Evolutionary conservation across 768 basidiomycete genomes (phyloP).

Genomic region (Lactarius hatsudake): DNA sequence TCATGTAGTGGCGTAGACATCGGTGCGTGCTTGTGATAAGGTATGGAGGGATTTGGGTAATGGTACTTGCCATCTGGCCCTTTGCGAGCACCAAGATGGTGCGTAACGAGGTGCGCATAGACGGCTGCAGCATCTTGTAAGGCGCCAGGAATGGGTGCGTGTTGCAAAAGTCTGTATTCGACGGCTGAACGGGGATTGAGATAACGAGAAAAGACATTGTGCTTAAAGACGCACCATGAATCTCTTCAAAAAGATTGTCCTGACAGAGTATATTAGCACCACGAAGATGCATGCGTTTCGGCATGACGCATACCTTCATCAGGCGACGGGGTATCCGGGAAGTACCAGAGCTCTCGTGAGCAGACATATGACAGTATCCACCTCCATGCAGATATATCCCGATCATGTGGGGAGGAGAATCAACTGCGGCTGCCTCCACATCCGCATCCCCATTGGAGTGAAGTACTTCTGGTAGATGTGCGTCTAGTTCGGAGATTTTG

Average conservation of each 20-base stretch:
- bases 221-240: slow-evolving; percentile 30
- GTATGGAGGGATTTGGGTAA: slow-evolving; percentile 27
- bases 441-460: slow-evolving; percentile 20
- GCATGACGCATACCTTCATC: slow-evolving; percentile 37
- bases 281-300: not conserved
- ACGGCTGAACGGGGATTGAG: slow-evolving; percentile 34
- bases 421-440: slow-evolving; percentile 31
- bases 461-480: slow-evolving; percentile 14
- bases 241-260: slow-evolving; percentile 38
- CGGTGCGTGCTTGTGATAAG: slow-evolving; percentile 16
- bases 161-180: slow-evolving; percentile 52
- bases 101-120: slow-evolving; percentile 45
- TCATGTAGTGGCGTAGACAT: not conserved
- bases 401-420: slow-evolving; percentile 35
- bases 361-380: slow-evolving; percentile 58
- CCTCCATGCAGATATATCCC: slow-evolving; percentile 56
- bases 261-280: slow-evolving; percentile 4
- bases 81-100: slow-evolving; percentile 26
- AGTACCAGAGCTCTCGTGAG: slow-evolving; percentile 47
- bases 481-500: not conserved
- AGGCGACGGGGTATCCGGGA: slow-evolving; percentile 49
- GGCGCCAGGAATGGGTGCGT: slow-evolving; percentile 52
- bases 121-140: slow-evolving; percentile 53
- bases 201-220: not conserved
- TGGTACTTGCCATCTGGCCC: slow-evolving; percentile 29